Conservation (phyloP, 306 rosid genomes). For the Crotalaria pallida region DNA sequence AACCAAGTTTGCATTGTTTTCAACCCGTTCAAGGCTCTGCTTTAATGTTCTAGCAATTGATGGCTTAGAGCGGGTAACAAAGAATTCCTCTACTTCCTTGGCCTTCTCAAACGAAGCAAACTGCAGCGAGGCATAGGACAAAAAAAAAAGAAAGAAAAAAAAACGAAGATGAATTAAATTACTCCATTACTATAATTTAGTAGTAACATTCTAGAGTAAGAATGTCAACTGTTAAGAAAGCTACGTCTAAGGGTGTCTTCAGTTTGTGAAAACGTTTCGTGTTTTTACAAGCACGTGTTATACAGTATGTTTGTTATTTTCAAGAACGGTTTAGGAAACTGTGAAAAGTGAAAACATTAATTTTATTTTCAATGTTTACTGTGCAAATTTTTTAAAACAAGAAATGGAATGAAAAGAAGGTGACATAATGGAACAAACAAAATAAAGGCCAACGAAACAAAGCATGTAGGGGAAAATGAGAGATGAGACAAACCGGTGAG, state of each 20-base stretch:
- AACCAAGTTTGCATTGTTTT: slow-evolving; percentile 75
- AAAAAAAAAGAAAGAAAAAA: neutral
- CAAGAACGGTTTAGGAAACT: no score
- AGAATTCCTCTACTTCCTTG: slow-evolving; percentile 77
- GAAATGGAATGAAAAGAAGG: no score
- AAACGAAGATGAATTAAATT: neutral
- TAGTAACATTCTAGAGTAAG: neutral
- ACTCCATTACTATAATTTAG: neutral
- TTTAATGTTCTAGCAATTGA: slow-evolving; percentile 69
- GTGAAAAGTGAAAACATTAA: no score
- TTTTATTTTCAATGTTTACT: no score
- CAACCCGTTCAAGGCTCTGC: slow-evolving; percentile 84
- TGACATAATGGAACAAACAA: no score
- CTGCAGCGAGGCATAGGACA: slow-evolving; percentile 37
- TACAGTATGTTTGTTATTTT: no score
- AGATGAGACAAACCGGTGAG: slow-evolving; percentile 68
- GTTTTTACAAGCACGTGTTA: no score
- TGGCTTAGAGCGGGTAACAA: slow-evolving; percentile 40
- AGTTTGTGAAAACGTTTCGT: no score
- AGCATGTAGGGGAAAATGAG: no score
- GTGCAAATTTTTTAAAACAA: no score
- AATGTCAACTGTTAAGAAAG: neutral
- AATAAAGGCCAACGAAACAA: slow-evolving; percentile 3
- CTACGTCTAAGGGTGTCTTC: no score
- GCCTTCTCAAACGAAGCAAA: slow-evolving; percentile 83